phyloP scores from a whole-genome alignment of 2,329 filamentous ascomycete species.

The Fusarium beomiforme region DNA sequence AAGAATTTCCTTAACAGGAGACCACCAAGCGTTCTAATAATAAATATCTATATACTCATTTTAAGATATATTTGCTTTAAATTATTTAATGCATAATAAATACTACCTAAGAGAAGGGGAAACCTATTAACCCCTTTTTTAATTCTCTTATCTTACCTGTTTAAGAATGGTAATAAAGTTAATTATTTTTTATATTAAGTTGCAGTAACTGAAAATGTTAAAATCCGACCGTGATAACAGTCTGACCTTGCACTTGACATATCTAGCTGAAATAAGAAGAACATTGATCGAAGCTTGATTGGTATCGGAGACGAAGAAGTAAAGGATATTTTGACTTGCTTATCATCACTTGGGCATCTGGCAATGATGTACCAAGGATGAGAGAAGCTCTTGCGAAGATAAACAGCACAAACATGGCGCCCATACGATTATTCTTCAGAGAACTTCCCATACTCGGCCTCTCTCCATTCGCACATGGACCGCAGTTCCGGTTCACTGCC shows the following conservation, averaged over 20 bases:
- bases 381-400: accelerated
- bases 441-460: background rate
- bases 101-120: no score
- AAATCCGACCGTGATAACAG: no score
- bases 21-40: background rate
- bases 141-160: no score
- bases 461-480: background rate
- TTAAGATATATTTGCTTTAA: background rate
- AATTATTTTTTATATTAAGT: no score
- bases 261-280: no score
- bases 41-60: background rate
- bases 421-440: background rate
- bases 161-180: no score
- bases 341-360: accelerated
- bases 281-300: no score
- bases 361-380: background rate
- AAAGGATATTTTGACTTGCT: accelerated
- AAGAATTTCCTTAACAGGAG: background rate
- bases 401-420: background rate
- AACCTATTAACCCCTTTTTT: no score
- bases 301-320: accelerated
- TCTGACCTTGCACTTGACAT: no score
- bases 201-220: no score
- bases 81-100: no score
- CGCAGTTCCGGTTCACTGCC: background rate